Evolutionary conservation across 2,329 filamentous ascomycete genomes (phyloP), one percentile per base, ranked within the genome.

Genomic region (Pyrenochaeta sp.): DNA sequence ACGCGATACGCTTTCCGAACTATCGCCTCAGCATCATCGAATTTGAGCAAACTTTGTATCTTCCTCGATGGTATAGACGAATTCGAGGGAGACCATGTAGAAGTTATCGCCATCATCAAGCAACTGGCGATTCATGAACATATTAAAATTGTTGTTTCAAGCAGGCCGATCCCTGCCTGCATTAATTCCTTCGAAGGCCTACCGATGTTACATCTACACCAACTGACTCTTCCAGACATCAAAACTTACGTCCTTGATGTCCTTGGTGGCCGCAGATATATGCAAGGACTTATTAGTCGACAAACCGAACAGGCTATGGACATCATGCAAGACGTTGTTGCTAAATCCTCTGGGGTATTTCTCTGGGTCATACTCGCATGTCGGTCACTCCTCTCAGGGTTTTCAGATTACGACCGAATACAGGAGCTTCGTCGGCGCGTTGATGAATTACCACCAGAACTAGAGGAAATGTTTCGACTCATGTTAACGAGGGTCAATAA

Each of bases 91-190:
- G 49, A 66, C 34, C 40, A 58, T 42, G 12, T 13, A 2, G 56
- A 68, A 13, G n/a, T 63, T 12, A 44, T 61, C 2, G n/a, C 49
- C 2, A 43, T 77, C 3, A 9, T 58, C 8, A 15, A 59, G 76
- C 13, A 75, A 1, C 42, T 61, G 13, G 37, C 54, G 9, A 22
- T 45, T 15, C 10, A 45, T 50, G 10, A 48, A 50, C 53, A 52
- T 3, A 43, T 72, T 40, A 73, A 72, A 56, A 36, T 71, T 19
- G 69, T 68, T 30, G 56, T 71, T 0, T 67, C 68, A 5, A 71
- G 68, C 12, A 43, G 70, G 19, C 69, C 67, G 10, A 71, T 68
- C 66, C 25, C 46, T 8, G 64, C 65, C 2, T 72, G 71, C 27
- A 61, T 68, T 45, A 32, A 52, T 15, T 67, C 67, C 1, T 72